phyloP scores from a whole-genome alignment of 1,284 basidiomycete species.

The Ceratobasidium sp. region DNA sequence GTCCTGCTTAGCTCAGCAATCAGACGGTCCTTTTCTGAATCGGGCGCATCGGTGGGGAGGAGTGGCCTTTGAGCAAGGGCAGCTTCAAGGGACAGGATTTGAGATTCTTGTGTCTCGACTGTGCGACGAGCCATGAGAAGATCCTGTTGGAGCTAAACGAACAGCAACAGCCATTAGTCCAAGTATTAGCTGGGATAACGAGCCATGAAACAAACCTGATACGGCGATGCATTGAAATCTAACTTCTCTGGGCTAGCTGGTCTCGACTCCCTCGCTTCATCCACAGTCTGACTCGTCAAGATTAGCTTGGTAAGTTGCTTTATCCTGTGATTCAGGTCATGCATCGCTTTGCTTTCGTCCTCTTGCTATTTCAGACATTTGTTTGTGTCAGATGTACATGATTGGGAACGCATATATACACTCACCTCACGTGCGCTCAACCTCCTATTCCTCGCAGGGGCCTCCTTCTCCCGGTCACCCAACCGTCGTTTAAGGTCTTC shows the following conservation, averaged over 20 bases:
- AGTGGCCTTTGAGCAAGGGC: conserved; percentile 74
- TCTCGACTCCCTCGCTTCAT: conserved; percentile 74
- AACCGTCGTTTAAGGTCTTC: conserved; percentile 82
- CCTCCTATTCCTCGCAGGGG: conserved; percentile 68
- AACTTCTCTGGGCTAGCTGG: conserved; percentile 85
- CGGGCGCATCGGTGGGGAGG: conserved; percentile 70
- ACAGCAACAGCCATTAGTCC: background rate
- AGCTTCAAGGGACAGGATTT: conserved; percentile 84
- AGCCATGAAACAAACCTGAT: conserved; percentile 68
- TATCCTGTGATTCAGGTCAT: conserved; percentile 83
- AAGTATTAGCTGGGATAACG: background rate
- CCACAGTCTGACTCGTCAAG: conserved; percentile 86
- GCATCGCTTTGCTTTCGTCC: conserved; percentile 83
- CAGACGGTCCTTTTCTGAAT: conserved; percentile 77
- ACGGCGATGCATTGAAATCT: conserved; percentile 87
- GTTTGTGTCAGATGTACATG: background rate
- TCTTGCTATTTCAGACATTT: conserved; percentile 67
- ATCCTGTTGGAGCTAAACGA: conserved; percentile 83
- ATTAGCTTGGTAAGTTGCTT: conserved; percentile 90
- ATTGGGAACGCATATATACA: conserved; percentile 43
- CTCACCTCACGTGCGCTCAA: conserved; percentile 78
- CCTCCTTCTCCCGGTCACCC: conserved; percentile 74
- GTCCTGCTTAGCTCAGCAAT: conserved; percentile 77
- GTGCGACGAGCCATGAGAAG: conserved; percentile 80
- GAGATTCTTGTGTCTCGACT: conserved; percentile 80